A percentile compares a stretch with the other conserved stretches of the same genome.
These are phyloP conservation scores for Podospora comata DNA, from an alignment of 495 filamentous ascomycete genomes.

Conservation along the genomic window DNA sequence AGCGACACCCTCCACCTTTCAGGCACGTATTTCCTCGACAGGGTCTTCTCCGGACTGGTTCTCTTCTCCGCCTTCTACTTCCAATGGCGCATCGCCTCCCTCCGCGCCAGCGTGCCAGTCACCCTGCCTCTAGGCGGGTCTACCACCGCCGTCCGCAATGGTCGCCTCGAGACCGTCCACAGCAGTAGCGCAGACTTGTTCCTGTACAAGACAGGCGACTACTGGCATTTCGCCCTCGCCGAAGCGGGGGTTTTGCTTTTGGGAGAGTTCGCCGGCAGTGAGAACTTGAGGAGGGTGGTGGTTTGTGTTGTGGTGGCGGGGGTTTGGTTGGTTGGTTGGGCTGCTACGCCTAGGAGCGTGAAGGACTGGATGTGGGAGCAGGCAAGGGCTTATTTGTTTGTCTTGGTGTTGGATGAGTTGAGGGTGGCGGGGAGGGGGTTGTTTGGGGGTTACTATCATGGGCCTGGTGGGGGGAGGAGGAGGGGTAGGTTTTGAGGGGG, in stretches of 20 bases:
- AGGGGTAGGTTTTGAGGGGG: background rate
- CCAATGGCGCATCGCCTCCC: conserved; percentile 23
- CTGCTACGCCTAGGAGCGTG: conserved; percentile 19
- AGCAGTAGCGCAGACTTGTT: background rate
- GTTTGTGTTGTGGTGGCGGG: conserved; percentile 4
- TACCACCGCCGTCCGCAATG: conserved; percentile 10
- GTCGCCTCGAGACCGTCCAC: conserved; percentile 12
- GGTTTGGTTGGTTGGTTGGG: conserved; percentile 19
- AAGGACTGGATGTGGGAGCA: conserved; percentile 26
- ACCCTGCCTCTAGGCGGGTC: conserved; percentile 10
- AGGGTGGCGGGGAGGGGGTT: background rate
- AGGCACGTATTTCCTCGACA: conserved; percentile 19
- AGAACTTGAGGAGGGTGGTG: conserved; percentile 17
- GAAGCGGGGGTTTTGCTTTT: conserved; percentile 13
- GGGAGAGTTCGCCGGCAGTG: conserved; percentile 16
- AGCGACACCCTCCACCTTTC: background rate
- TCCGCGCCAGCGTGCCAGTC: conserved; percentile 9
- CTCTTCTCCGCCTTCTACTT: conserved; percentile 24
- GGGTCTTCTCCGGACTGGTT: conserved; percentile 17
- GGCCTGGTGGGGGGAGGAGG: conserved; percentile 1
- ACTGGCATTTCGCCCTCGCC: conserved; percentile 17
- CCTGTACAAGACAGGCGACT: conserved; percentile 14
- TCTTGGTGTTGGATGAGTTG: conserved; percentile 23
- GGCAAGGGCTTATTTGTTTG: conserved; percentile 23
- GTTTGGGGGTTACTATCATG: background rate